Evolutionary conservation across 768 basidiomycete species (phyloP), one percentile per base, ranked within the genome.

Genomic region (Leccinum boreale): DNA sequence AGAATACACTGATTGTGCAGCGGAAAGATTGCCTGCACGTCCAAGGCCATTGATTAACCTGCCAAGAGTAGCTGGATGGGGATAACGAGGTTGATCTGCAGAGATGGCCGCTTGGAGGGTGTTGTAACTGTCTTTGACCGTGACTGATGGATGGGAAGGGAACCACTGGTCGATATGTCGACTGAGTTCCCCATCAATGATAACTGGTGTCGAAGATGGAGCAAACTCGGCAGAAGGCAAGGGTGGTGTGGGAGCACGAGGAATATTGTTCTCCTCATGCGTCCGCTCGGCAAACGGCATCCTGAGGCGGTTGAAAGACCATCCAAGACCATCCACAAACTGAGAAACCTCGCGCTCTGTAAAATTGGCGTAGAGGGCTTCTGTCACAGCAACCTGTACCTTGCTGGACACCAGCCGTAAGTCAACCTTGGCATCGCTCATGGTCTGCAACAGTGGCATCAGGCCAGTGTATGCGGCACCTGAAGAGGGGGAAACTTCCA

Each of bases 11-110:
- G 82, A 78, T 19, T 78, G 77, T 9, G 90, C 84, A 65, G 86
- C 84, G 8, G 84, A 76, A 44, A 86, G 64, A 53, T 86, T 79
- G 50, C 81, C 78, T 8, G 73, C 52, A 28, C 93, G 85, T 17
- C 92, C 91, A 14, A 92, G 79, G 4, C 75, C 73, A 57, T 85
- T 81, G 64, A 95, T 86, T 23, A 97, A 74, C 11, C 78, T 77
- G 15, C 81, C 84, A 26, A 94, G 66, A 7, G 78, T 75, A 12
- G 71, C 71, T 3, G 84, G 75, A 8, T 75, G 67, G 1, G 91
- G 87, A 49, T 80, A 81, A 9, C 78, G 62, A 21, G 81, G 78
- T 3, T 66, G 63, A 26, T 70, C 21, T 3, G 46, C 49, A 10
- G 67, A 67, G n/a, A 83, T 58, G 8, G 79, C 83, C 3, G 69